Evolutionary conservation across 1,284 basidiomycete species (phyloP), one percentile per base, ranked within the genome.

Genomic region (Phaffia rhodozyma): DNA sequence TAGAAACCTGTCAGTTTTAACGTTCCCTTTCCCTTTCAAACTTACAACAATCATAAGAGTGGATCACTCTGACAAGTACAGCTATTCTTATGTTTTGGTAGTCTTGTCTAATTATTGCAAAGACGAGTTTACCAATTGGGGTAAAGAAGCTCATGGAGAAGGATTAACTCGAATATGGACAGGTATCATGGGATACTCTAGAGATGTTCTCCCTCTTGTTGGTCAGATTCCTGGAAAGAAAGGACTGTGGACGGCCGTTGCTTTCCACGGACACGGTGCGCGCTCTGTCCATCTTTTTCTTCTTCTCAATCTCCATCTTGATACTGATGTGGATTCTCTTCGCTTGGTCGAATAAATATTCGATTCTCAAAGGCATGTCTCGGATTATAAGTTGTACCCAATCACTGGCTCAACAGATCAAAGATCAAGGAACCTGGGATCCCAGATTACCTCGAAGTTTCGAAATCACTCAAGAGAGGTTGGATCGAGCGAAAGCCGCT

Each of bases 181-280:
- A 67, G 67, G 69, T 23, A 68, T 73, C 65, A 67, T 70, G 61
- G 67, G 67, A 32, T 68, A 69, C 50, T 68, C 69, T 0, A 64
- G 68, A 21, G 69, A 72, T 66, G 61, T 62, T n/a, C 59, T 70
- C 7, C 71, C 71, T 16, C 66, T 72, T 49, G 66, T 71, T 16
- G 71, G 71, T 3, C 49, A 30, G 0, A 61, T 72, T 0, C 70
- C 70, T 2, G 66, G 65, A 18, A 61, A 67, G 23, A 55, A 57
- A 1, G 68, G 68, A 0, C 63, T 72, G 4, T 72, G 61, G 51
- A 65, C 68, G 18, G 63, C 68, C 25, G 68, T 67, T 1, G 70
- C 68, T 0, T 70, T 67, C 58, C 66, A 68, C 30, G 69, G 69
- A 9, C 68, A 69, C 56, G 69, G 70, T 47, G 69, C 70, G 69